Conservation (phyloP, 805 yeast genomes). For the Sungouiella thailandica region DNA sequence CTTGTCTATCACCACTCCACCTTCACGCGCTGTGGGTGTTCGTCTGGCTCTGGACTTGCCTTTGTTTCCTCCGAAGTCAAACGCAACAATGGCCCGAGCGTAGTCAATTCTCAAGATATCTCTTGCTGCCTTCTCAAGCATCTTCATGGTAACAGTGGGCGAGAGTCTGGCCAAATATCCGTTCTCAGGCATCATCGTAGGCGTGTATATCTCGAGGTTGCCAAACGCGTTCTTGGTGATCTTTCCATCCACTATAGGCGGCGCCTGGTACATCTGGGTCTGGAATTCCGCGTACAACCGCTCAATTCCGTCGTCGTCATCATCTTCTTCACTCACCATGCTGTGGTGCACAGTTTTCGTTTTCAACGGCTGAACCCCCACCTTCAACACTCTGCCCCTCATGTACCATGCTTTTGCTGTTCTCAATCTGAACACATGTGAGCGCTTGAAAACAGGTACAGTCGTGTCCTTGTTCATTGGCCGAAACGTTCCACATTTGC, state of each 20-base stretch:
- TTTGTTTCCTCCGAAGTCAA: conserved; percentile 52
- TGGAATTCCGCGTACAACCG: conserved; percentile 75
- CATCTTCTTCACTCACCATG: conserved; percentile 32
- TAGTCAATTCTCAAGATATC: conserved; percentile 59
- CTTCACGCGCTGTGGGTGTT: conserved; percentile 57
- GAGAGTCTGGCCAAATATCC: conserved; percentile 49
- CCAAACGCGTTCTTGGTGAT: conserved; percentile 77
- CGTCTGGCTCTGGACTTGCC: conserved; percentile 31
- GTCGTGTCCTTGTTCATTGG: conserved; percentile 21
- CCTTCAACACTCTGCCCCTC: conserved; percentile 67
- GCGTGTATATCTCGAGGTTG: conserved; percentile 74
- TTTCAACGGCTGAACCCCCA: conserved; percentile 65
- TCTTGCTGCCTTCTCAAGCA: conserved; percentile 67
- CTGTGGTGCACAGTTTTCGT: conserved; percentile 26
- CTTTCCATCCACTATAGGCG: conserved; percentile 57
- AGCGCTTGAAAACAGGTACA: conserved; percentile 63
- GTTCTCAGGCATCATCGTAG: conserved; percentile 79
- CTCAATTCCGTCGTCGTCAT: conserved; percentile 45
- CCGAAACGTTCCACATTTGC: conserved; percentile 65
- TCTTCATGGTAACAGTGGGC: conserved; percentile 31
- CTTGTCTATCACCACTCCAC: conserved; percentile 71
- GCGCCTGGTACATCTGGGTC: conserved; percentile 67
- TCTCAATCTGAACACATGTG: conserved; percentile 56
- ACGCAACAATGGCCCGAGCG: conserved; percentile 84
- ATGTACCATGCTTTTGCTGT: conserved; percentile 86